Percentiles rank a stretch among this genome's conserved stretches.
Evolutionary conservation across 1,139 yeast species (phyloP).

Genomic region (Debaryomyces subglobosus): DNA sequence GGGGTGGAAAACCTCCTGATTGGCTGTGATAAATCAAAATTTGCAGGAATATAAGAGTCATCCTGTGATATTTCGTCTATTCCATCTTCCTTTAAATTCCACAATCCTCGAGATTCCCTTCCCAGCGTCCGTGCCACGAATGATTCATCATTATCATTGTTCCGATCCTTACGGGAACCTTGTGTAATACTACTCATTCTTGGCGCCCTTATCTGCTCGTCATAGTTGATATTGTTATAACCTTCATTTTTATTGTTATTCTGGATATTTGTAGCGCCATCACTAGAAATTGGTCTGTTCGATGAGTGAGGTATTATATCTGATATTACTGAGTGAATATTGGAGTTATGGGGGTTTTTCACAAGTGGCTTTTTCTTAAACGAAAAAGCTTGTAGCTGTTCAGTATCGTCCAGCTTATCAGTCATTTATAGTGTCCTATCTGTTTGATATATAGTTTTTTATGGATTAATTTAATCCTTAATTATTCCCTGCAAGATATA

Average conservation of each 20-base stretch:
- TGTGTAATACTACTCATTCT: constrained; percentile 36
- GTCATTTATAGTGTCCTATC: neutral
- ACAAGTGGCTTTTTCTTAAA: constrained; percentile 43
- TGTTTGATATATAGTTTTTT: neutral
- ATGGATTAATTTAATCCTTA: neutral
- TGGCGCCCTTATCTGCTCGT: constrained; percentile 50
- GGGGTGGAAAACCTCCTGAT: constrained; percentile 34
- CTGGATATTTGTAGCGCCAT: neutral
- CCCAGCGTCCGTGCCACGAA: neutral
- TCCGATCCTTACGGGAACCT: constrained; percentile 19
- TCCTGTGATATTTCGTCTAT: constrained; percentile 3
- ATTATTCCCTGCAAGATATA: neutral
- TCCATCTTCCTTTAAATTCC: constrained; percentile 5
- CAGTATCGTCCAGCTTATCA: constrained; percentile 5
- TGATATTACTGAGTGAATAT: constrained; percentile 34
- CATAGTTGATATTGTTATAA: constrained; percentile 38
- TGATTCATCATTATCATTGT: neutral
- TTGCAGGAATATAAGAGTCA: constrained; percentile 41
- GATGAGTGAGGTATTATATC: constrained; percentile 27
- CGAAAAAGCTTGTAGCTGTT: constrained; percentile 38
- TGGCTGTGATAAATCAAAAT: constrained; percentile 42
- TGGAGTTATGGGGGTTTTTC: constrained; percentile 15
- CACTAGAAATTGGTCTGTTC: neutral
- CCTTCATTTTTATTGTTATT: constrained; percentile 8
- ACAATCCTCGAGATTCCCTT: constrained; percentile 3